phyloP scores from a whole-genome alignment of 2,329 filamentous ascomycete species.

The Phaeomoniella chlamydospora region DNA sequence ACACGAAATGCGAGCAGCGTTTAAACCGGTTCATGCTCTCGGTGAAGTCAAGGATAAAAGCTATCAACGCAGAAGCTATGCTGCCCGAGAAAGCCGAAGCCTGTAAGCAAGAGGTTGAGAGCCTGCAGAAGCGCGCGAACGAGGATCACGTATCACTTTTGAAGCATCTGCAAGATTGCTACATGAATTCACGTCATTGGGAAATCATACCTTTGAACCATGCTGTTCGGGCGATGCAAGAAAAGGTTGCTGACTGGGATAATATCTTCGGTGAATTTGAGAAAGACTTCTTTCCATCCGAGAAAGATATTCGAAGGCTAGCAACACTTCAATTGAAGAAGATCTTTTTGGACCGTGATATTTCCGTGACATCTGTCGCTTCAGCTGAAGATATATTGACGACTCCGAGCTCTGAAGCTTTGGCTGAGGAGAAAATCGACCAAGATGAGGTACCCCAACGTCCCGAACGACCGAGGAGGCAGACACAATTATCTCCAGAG shows the following conservation, averaged over 20 bases:
- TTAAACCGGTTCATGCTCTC: conserved; percentile 79
- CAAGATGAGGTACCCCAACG: conserved; percentile 12
- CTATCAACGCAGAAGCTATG: conserved; percentile 84
- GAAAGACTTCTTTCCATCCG: conserved; percentile 77
- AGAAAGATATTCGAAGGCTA: conserved; percentile 87
- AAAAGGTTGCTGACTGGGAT: conserved; percentile 90
- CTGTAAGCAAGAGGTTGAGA: conserved; percentile 70
- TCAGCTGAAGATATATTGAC: conserved; percentile 54
- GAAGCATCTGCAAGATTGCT: conserved; percentile 71
- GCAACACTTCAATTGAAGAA: conserved; percentile 88
- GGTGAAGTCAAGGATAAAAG: conserved; percentile 67
- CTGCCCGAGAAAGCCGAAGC: conserved; percentile 72
- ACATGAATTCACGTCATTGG: conserved; percentile 89
- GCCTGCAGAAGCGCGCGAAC: conserved; percentile 60
- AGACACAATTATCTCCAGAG: conserved; percentile 39
- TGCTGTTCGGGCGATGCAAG: conserved; percentile 77
- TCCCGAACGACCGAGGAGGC: conserved; percentile 19
- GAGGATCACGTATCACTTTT: conserved; percentile 67
- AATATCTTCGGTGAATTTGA: conserved; percentile 82
- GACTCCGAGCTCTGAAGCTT: conserved; percentile 24
- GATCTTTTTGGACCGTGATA: conserved; percentile 77
- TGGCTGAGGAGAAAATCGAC: conserved; percentile 16
- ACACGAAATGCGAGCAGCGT: conserved; percentile 62
- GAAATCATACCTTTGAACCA: conserved; percentile 89
- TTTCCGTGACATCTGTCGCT: conserved; percentile 60